Evolutionary conservation across 805 yeast species (phyloP).

Genomic region (Zygoascus bituminiphila): DNA sequence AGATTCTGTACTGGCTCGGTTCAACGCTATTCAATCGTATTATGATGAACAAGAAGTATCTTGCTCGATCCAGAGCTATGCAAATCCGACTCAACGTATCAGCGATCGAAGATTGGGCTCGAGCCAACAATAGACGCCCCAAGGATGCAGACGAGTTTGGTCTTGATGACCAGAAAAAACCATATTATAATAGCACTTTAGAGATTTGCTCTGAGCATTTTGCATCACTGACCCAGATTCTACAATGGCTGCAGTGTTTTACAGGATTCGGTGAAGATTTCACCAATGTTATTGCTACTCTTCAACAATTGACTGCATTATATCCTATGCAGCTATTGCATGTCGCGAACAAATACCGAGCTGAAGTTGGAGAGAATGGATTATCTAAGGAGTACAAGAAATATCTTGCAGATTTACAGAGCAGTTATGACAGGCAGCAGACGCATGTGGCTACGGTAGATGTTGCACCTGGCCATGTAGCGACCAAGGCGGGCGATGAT

Average conservation of each 20-base stretch:
- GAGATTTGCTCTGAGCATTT: conserved; percentile 60
- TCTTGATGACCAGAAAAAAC: conserved; percentile 17
- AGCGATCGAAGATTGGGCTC: conserved; percentile 87
- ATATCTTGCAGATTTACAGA: conserved; percentile 32
- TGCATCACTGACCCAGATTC: conserved; percentile 63
- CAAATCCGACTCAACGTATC: conserved; percentile 85
- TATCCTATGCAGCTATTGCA: conserved; percentile 65
- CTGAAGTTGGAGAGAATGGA: conserved; percentile 73
- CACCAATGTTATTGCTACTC: conserved; percentile 32
- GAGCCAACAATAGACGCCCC: conserved; percentile 52
- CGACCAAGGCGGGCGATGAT: conserved; percentile 1
- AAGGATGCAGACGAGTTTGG: conserved; percentile 25
- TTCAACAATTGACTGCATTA: conserved; percentile 54
- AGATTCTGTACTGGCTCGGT: conserved; percentile 72
- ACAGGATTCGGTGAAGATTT: conserved; percentile 53
- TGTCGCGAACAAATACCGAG: conserved; percentile 65
- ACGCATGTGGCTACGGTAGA: conserved; percentile 17
- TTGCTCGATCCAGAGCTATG: conserved; percentile 77
- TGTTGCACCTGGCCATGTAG: conserved; percentile 2
- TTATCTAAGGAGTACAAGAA: conserved; percentile 46
- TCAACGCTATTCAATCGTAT: conserved; percentile 65
- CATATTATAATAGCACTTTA: conserved; percentile 47
- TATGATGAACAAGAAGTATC: conserved; percentile 55
- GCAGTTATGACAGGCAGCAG: conserved; percentile 22
- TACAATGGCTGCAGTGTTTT: conserved; percentile 88